phyloP scores from a whole-genome alignment of 495 filamentous ascomycete species.

The Podospora fimiseda region DNA sequence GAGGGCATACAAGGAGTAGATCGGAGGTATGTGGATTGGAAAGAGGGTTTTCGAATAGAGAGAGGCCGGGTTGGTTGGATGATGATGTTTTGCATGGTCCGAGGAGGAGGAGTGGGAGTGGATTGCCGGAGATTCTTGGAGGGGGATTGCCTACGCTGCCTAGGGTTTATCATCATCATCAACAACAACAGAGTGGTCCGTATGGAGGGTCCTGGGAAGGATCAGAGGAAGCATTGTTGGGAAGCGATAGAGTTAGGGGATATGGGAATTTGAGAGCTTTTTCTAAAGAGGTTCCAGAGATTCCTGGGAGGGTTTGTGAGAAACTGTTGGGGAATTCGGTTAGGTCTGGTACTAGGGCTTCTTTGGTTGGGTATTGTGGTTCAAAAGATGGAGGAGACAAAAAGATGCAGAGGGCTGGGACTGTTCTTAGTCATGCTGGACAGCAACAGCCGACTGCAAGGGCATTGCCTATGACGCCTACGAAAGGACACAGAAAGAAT shows the following conservation, averaged over 20 bases:
- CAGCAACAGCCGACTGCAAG: background rate
- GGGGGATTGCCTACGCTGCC: slow-evolving; percentile 18
- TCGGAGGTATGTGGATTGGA: background rate
- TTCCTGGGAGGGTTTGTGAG: slow-evolving; percentile 15
- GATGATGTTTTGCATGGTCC: slow-evolving; percentile 39
- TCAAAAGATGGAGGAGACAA: background rate
- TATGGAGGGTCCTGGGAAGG: too few species aligned
- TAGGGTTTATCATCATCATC: slow-evolving; percentile 13
- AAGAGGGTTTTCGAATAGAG: background rate
- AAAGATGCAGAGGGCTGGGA: background rate
- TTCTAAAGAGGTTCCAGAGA: slow-evolving; percentile 11
- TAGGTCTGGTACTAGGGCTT: background rate
- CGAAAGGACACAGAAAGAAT: slow-evolving; percentile 17
- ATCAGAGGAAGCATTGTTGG: slow-evolving; percentile 7
- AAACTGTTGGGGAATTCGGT: slow-evolving; percentile 1
- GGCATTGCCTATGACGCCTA: slow-evolving; percentile 16
- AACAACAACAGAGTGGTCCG: too few species aligned
- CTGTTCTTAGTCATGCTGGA: background rate
- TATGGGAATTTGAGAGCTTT: slow-evolving; percentile 14
- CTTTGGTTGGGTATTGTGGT: background rate
- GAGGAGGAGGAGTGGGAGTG: slow-evolving; percentile 14
- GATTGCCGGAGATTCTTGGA: slow-evolving; percentile 19
- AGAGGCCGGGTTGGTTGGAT: slow-evolving; percentile 36
- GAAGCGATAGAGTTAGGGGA: background rate
- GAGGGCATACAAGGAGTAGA: background rate